A percentile compares a stretch with the other conserved stretches of the same genome.
Conservation (phyloP, 257 asterid genomes). For the Ocimum tenuiflorum region DNA sequence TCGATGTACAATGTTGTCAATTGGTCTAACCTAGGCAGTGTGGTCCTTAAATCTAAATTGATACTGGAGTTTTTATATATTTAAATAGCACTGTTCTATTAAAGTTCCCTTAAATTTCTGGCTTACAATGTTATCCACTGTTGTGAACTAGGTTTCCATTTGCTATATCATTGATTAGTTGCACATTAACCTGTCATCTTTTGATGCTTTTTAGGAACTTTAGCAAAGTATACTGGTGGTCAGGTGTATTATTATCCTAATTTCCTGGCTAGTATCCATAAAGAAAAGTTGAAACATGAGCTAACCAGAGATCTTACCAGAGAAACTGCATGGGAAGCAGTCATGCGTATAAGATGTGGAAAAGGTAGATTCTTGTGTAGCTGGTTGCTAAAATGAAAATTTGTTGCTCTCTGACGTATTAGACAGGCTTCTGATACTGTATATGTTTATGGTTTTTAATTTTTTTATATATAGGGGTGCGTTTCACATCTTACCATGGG, state of each 20-base stretch:
- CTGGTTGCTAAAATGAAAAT: constrained; percentile 8
- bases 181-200: constrained; percentile 16
- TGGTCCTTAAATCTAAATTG: neutral
- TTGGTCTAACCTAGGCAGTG: too few relatives aligned
- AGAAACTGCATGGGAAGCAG: constrained; percentile 99
- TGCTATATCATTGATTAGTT: constrained; percentile 12
- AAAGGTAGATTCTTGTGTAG: constrained; percentile 48
- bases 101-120: neutral
- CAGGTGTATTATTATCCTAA: constrained; percentile 91
- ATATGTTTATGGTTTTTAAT: constrained; percentile 10
- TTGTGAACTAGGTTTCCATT: neutral
- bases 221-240: constrained; percentile 97
- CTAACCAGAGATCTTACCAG: constrained; percentile 87
- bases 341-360: constrained; percentile 98
- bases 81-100: neutral
- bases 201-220: constrained; percentile 51
- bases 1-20: too few relatives aligned
- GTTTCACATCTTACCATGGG: constrained; percentile 95
- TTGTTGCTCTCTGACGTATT: neutral
- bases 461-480: constrained; percentile 63
- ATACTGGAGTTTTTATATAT: constrained; percentile 3
- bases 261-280: constrained; percentile 60
- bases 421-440: constrained; percentile 18
- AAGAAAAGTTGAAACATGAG: constrained; percentile 78
- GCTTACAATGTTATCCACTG: neutral